Base-by-base conservation (phyloP, 2,329 filamentous ascomycete species). In the Chrysoporthe deuterocubensis region DNA sequence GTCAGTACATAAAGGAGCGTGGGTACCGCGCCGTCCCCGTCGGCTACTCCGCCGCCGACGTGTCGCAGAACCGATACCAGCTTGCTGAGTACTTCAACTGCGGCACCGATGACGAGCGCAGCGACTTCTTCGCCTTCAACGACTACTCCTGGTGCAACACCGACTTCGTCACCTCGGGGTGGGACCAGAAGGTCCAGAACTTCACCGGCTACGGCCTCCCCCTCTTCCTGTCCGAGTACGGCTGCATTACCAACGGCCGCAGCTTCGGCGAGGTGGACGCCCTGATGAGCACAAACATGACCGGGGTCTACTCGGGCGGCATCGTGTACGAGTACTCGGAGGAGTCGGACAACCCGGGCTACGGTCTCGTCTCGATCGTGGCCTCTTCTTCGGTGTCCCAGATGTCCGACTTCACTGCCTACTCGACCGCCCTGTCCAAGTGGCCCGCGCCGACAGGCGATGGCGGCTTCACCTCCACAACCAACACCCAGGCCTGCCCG, bases 51-150 rank as follows among this genome's bases (percentile, higher is more conserved):
- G 87, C 87, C 50, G 94, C 94, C 69, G 94, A 97, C 81, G 92
- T 97, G 67, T 85, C 92, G 69, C 85, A 89, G 75, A 97, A 96
- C 84, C 92, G 94, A 74, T 88, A 91, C 81, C 88, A 97, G 82
- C 93, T 93, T 78, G 94, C 94, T 60, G 76, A 90, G 65, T 97
- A 96, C 86, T 93, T 97, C 89, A 97, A 97, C 87, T 97, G 94
- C 77, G 94, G 94, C 70, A 83, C 87, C 65, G 92, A 95, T 61
- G 90, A 94, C 71, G 89, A 91, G 82, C 90, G 94, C 73, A 92
- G 90, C 74, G 94, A 97, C 80, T 95, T 95, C 83, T 95, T 94
- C 75, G 92, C 90, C 69, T 64, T 81, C 79, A 96, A 96, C 81
- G 92, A 95, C 81, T 95, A 95, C 82, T 94, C 92, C 2, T 95